phyloP scores from a whole-genome alignment of 176 grass and related monocot species.

The Oryza meyeriana region DNA sequence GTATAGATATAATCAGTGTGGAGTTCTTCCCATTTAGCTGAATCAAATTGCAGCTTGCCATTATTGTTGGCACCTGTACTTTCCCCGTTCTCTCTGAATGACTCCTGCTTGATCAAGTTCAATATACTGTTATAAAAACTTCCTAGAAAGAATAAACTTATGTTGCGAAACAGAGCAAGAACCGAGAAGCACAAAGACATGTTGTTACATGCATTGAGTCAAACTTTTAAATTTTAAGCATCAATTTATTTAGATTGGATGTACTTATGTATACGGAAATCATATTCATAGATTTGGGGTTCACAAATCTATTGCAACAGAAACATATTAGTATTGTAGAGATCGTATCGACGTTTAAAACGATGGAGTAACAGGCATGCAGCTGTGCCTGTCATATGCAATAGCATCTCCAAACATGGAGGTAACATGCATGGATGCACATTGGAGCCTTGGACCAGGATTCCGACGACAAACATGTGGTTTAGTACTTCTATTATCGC shows the following conservation, averaged over 20 bases:
- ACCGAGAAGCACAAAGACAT: no score
- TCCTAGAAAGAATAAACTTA: background rate
- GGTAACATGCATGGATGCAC: background rate
- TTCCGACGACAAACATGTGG: background rate
- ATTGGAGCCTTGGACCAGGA: background rate
- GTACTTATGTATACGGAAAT: no score
- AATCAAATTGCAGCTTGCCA: background rate
- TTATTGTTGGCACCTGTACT: background rate
- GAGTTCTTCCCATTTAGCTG: slow-evolving; percentile 37
- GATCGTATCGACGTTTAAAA: background rate
- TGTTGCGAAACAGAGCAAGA: background rate
- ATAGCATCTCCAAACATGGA: background rate
- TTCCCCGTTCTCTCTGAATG: background rate
- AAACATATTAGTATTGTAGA: background rate
- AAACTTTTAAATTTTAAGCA: background rate
- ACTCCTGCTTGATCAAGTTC: slow-evolving; percentile 24
- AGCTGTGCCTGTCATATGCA: background rate
- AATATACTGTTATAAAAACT: background rate
- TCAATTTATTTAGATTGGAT: background rate
- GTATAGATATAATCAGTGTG: slow-evolving; percentile 66
- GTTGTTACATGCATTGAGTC: no score
- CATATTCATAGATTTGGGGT: background rate
- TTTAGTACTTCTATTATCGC: background rate
- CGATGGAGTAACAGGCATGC: no score
- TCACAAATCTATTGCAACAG: background rate